Evolutionary conservation across 83 land plant genomes (phyloP), one percentile per base, ranked within the genome.

Genomic region (Diphasiastrum complanatum): DNA sequence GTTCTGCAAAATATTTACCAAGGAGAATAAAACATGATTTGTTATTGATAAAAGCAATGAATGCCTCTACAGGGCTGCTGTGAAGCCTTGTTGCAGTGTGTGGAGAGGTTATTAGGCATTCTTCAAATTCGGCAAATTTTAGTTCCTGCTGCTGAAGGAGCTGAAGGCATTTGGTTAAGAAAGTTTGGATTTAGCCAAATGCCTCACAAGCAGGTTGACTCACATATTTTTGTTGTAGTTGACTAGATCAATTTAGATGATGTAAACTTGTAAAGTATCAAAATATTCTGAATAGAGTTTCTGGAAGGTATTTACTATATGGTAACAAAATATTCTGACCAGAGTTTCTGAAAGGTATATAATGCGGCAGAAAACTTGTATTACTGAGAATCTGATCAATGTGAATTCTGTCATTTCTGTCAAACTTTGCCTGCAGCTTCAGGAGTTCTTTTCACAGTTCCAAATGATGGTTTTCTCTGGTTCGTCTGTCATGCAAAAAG

Each of bases 31-130:
- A n/a, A n/a, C n/a, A n/a, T n/a, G n/a, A n/a, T n/a, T n/a, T n/a
- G n/a, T n/a, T n/a, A n/a, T n/a, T n/a, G n/a, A n/a, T n/a, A n/a
- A n/a, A n/a, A n/a, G n/a, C n/a, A n/a, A n/a, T n/a, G n/a, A n/a
- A n/a, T n/a, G n/a, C n/a, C n/a, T n/a, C n/a, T 48, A 34, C 70
- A 89, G 96, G 96, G 96, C 33, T 83, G 78, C 45, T 89, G 85
- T 68, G 81, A 77, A 67, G 75, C 75, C 35, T 60, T 89, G 33
- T 76, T 89, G 61, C 64, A 77, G 14, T 75, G 86, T 46, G 81
- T 89, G 18, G 87, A 83, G 79, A 65, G 66, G 64, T 54, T 89
- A 3, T 64, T 89, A 31, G 61, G 64, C 24, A 69, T 72, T 49
- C 50, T 89, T 45, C 66, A 79, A 37, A 85, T 89, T 49, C 45